These are phyloP conservation scores for Colletotrichum salicis DNA, from an alignment of 2,329 filamentous ascomycete genomes.

Conservation along the genomic window DNA sequence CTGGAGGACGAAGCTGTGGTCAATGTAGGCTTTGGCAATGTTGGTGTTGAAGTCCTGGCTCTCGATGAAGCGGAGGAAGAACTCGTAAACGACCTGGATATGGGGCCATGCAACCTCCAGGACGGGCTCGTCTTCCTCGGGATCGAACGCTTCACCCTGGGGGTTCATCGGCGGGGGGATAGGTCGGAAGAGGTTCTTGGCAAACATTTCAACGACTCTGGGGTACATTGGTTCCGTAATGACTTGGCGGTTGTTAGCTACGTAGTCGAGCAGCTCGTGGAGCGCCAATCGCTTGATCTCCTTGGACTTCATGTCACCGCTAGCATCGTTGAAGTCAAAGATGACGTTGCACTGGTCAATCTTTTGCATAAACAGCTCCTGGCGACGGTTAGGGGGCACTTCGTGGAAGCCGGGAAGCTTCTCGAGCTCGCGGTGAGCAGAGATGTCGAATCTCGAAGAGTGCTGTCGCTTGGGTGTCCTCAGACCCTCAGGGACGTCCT, in stretches of 20 bases:
- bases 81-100: conserved; percentile 99
- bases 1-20: conserved; percentile 96
- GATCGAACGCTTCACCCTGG: conserved; percentile 97
- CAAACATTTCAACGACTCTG: conserved; percentile 98
- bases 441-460: conserved; percentile 97
- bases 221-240: conserved; percentile 99
- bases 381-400: conserved; percentile 91
- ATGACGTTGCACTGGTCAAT: conserved; percentile 99
- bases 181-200: conserved; percentile 96
- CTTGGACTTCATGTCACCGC: conserved; percentile 99
- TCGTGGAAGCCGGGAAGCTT: conserved; percentile 98
- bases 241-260: conserved; percentile 97
- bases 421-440: conserved; percentile 93
- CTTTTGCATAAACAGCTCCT: conserved; percentile 99
- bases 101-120: conserved; percentile 99
- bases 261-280: conserved; percentile 96
- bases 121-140: conserved; percentile 97
- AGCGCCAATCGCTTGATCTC: conserved; percentile 97
- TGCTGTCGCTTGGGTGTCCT: conserved; percentile 96
- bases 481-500: conserved; percentile 95
- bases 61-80: conserved; percentile 98
- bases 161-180: conserved; percentile 98
- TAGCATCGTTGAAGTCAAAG: conserved; percentile 99
- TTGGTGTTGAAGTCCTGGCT: conserved; percentile 99
- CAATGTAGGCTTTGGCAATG: conserved; percentile 98